phyloP scores from a whole-genome alignment of 192 early-diverging fungal species.

The Allomyces macrogynus region DNA sequence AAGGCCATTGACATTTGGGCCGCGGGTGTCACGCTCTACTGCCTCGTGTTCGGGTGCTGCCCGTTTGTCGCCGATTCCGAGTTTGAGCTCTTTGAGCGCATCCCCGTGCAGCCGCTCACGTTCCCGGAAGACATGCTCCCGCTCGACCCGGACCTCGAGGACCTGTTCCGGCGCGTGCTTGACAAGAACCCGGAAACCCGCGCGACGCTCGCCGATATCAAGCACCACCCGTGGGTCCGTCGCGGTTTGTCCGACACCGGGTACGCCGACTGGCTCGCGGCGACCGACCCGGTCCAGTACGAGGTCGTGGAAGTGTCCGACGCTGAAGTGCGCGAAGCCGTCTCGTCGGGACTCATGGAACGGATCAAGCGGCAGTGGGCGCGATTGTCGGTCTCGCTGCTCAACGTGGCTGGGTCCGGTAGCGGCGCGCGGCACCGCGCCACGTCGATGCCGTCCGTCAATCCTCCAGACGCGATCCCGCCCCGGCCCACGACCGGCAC shows the following conservation, averaged over 20 bases:
- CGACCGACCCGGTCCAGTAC: constrained; percentile 51
- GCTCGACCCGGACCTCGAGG: constrained; percentile 36
- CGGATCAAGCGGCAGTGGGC: background rate
- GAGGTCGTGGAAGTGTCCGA: constrained; percentile 51
- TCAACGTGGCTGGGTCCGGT: background rate
- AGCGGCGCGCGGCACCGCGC: background rate
- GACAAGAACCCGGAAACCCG: constrained; percentile 75
- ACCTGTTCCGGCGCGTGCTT: constrained; percentile 51
- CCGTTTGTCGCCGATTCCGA: constrained; percentile 89
- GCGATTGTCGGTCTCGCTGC: background rate
- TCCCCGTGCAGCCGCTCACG: constrained; percentile 44
- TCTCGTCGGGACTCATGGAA: constrained; percentile 10
- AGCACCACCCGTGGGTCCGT: constrained; percentile 81
- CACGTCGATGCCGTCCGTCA: background rate
- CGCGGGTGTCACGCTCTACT: constrained; percentile 87
- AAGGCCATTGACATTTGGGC: constrained; percentile 97
- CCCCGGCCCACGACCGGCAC: background rate
- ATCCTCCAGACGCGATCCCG: background rate
- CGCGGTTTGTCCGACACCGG: constrained; percentile 38
- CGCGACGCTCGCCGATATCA: constrained; percentile 71
- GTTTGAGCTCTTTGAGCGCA: constrained; percentile 87
- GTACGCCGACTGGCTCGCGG: constrained; percentile 42
- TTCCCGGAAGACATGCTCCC: constrained; percentile 14
- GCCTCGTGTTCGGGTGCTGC: constrained; percentile 72
- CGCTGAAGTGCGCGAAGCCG: constrained; percentile 52